These are phyloP conservation scores for Tephrocybe sp. DNA, from an alignment of 768 basidiomycete genomes.

Conservation along the genomic window DNA sequence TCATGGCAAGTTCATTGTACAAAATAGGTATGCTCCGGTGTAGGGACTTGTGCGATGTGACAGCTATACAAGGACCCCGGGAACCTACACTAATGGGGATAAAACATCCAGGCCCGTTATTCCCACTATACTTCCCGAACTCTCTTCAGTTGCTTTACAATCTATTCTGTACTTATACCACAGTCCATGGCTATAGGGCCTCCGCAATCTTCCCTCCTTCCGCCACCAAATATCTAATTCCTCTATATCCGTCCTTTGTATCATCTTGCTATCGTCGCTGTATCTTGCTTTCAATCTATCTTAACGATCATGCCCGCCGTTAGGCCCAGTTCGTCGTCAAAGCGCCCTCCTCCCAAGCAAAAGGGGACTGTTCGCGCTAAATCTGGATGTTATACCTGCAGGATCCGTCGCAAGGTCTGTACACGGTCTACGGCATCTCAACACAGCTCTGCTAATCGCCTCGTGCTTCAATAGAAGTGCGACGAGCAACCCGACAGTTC, in stretches of 20 bases:
- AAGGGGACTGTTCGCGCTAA: conserved; percentile 85
- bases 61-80: conserved; percentile 21
- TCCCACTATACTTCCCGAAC: conserved; percentile 16
- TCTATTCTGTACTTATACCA: conserved; percentile 31
- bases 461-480: conserved; percentile 62
- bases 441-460: conserved; percentile 19
- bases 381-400: conserved; percentile 88
- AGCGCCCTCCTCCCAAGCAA: conserved; percentile 60
- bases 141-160: conserved; percentile 20
- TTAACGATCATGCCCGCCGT: conserved; percentile 38
- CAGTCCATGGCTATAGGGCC: conserved; percentile 26
- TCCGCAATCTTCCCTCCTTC: conserved; percentile 19
- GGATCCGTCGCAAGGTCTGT: conserved; percentile 79
- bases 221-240: conserved; percentile 15
- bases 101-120: neutral
- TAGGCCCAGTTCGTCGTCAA: conserved; percentile 43
- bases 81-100: conserved; percentile 2
- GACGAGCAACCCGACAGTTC: conserved; percentile 68
- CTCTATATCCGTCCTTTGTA: conserved; percentile 9
- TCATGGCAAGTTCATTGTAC: neutral
- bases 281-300: neutral
- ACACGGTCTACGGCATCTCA: conserved; percentile 13
- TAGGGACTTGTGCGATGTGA: conserved; percentile 2
- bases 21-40: neutral
- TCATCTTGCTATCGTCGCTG: conserved; percentile 17